Evolutionary conservation across 2,329 filamentous ascomycete genomes (phyloP), one percentile per base, ranked within the genome.

Genomic region (Helotiales sp.): DNA sequence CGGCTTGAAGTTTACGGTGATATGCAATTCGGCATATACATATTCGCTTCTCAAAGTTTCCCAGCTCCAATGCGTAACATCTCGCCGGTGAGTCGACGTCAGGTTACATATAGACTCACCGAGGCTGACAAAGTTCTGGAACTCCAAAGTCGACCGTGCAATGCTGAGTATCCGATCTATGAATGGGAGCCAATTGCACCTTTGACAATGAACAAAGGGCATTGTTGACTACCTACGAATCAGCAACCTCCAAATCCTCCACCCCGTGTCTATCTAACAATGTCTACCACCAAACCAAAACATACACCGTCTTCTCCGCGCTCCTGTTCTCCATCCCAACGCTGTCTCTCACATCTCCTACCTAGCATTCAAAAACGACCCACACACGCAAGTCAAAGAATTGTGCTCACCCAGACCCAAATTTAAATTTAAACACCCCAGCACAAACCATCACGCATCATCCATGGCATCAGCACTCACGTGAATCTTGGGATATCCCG

Each of bases 351-450:
- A 54, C 7, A 63, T 69, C 52, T 63, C 64, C 26, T n/a, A 24
- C n/a, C n/a, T 40, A 17, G 61, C 67, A 37, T 68, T 68, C 64
- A 22, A 17, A 34, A 55, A 26, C 13, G 66, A 67, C 57, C 30
- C 66, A 26, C 47, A 71, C 61, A 68, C 66, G n/a, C 64, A 59
- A 62, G 61, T 71, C 59, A 64, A 69, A 69, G 17, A 61, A 30
- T 45, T 69, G 43, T 37, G 43, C 59, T 37, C 37, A 24, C 30
- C n/a, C 7, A 50, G 63, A 60, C 24, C 47, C 22, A 50, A 28
- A 28, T 28, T 24, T 17, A 22, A 17, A 15, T 15, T n/a, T n/a
- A n/a, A n/a, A n/a, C n/a, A n/a, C n/a, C n/a, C 47, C 24, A 17
- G 22, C 22, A 50, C 22, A 22, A 28, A 24, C 13, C 28, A 28